Conservation (phyloP, 371 early-diverging fungal species). For the Rhizomucor pusillus region DNA sequence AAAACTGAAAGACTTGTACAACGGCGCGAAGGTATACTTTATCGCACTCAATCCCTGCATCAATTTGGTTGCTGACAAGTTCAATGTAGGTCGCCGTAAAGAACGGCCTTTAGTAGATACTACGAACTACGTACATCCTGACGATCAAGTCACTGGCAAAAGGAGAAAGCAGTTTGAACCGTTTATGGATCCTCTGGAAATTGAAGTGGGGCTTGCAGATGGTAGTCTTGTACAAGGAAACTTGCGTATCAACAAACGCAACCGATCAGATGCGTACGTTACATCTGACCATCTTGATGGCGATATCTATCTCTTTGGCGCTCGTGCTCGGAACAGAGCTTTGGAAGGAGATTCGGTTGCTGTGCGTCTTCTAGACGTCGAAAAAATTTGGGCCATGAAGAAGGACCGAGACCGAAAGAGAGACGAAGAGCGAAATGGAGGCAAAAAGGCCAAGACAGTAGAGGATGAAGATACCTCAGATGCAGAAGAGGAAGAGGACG, state of each 20-base stretch:
- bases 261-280: conserved; percentile 68
- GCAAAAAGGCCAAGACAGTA: conserved; percentile 7
- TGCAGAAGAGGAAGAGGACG: conserved; percentile 19
- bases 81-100: not conserved
- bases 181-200: conserved; percentile 21
- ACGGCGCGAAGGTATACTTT: not conserved
- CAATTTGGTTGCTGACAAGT: not conserved
- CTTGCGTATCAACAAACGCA: conserved; percentile 66
- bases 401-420: conserved; percentile 15
- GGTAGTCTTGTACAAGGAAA: conserved; percentile 37
- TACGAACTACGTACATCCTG: conserved; percentile 27
- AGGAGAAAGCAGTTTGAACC: conserved; percentile 15
- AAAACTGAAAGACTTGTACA: not conserved
- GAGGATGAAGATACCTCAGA: conserved; percentile 15
- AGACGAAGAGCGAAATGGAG: conserved; percentile 19
- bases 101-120: too few relatives aligned
- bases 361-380: conserved; percentile 54
- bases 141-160: conserved; percentile 20
- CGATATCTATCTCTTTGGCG: conserved; percentile 62
- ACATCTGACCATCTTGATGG: conserved; percentile 34
- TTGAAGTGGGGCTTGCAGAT: conserved; percentile 12
- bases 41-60: not conserved
- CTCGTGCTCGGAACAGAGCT: conserved; percentile 69
- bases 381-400: conserved; percentile 34
- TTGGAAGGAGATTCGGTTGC: conserved; percentile 74